phyloP scores from a whole-genome alignment of 345 rosid species.

The Excoecaria cochinchinensis region DNA sequence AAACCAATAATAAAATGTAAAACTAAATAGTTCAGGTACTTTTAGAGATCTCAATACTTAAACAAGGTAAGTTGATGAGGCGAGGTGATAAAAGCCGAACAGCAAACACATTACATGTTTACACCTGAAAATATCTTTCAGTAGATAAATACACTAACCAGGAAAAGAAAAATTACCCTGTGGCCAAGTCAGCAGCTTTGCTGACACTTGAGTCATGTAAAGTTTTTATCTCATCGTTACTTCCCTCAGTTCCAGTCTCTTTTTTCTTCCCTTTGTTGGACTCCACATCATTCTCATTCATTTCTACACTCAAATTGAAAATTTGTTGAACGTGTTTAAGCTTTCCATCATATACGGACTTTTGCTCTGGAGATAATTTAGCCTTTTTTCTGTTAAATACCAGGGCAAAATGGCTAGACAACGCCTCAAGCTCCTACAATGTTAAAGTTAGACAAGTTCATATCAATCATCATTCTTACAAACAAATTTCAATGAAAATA shows the following conservation, averaged over 20 bases:
- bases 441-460: slow-evolving; percentile 19
- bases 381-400: slow-evolving; percentile 83
- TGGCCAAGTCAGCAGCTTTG: slow-evolving; percentile 98
- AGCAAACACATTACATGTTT: background rate
- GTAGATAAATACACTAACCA: background rate
- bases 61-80: slow-evolving; percentile 3
- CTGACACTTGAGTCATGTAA: slow-evolving; percentile 75
- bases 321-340: slow-evolving; percentile 84
- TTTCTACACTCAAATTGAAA: slow-evolving; percentile 57
- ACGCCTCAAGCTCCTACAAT: slow-evolving; percentile 85
- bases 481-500: slow-evolving; percentile 12
- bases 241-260: slow-evolving; percentile 59
- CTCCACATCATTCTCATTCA: slow-evolving; percentile 49
- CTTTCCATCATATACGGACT: slow-evolving; percentile 64
- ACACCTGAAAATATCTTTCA: background rate
- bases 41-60: slow-evolving; percentile 8
- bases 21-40: background rate
- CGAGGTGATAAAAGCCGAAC: background rate
- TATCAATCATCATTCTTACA: slow-evolving; percentile 17
- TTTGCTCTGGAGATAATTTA: slow-evolving; percentile 73
- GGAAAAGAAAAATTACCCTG: slow-evolving; percentile 55
- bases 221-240: slow-evolving; percentile 70
- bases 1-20: background rate
- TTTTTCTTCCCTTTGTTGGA: slow-evolving; percentile 83
- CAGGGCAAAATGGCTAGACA: slow-evolving; percentile 80